Conservation (phyloP, 176 grass and related monocot species). For the Cenchrus americanus region DNA sequence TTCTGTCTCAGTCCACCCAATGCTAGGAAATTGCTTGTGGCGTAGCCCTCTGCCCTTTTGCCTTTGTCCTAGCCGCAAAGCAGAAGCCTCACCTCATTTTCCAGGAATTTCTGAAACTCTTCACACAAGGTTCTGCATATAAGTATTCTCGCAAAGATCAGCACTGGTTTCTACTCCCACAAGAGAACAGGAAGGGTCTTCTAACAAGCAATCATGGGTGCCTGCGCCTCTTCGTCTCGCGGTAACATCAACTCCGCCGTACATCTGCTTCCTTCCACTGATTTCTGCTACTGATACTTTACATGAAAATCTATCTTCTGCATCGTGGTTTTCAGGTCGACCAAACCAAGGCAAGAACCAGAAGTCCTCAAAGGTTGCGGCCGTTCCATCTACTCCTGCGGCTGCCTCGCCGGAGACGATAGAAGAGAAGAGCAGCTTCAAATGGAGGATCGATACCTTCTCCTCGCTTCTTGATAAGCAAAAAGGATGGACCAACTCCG, state of each 20-base stretch:
- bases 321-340: neutral
- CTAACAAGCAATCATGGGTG: conserved; percentile 23
- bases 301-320: neutral
- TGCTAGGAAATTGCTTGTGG: conserved; percentile 21
- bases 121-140: neutral
- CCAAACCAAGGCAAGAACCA: conserved; percentile 7
- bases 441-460: conserved; percentile 33
- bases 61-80: neutral
- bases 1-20: neutral
- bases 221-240: conserved; percentile 11
- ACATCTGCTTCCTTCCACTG: neutral
- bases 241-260: neutral
- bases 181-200: neutral
- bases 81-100: neutral
- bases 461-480: conserved; percentile 23
- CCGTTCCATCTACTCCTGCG: conserved; percentile 10
- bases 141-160: neutral
- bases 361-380: conserved; percentile 13
- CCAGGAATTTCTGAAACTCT: neutral
- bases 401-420: neutral
- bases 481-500: conserved; percentile 30
- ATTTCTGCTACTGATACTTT: neutral
- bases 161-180: neutral
- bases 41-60: neutral
- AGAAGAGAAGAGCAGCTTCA: conserved; percentile 15